These are phyloP conservation scores for Apiotrichum brassicae DNA, from an alignment of 1,284 basidiomycete genomes.

Conservation along the genomic window DNA sequence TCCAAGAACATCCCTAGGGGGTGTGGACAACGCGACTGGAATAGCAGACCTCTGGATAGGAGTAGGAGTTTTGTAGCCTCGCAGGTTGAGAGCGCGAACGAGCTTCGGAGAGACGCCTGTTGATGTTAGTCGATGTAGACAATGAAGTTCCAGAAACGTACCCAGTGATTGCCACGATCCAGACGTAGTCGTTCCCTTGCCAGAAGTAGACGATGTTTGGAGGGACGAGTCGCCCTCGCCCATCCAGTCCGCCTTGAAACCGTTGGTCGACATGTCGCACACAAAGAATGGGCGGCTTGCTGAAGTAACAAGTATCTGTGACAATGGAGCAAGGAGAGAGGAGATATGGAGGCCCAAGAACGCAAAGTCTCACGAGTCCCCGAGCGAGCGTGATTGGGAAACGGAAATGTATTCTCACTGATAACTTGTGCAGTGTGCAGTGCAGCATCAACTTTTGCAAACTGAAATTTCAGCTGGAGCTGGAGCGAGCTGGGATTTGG, in stretches of 20 bases:
- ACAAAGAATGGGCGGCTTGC: too few relatives aligned
- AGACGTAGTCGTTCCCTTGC: conserved; percentile 1
- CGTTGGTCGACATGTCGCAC: background rate
- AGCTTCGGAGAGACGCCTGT: conserved; percentile 76
- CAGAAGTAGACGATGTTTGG: background rate
- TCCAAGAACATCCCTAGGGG: conserved; percentile 89
- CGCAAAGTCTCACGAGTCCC: too few relatives aligned
- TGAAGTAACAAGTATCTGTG: too few relatives aligned
- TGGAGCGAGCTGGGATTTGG: too few relatives aligned
- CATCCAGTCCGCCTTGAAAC: conserved; percentile 14
- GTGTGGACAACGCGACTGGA: conserved; percentile 73
- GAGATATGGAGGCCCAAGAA: too few relatives aligned
- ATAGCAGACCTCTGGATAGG: conserved; percentile 92
- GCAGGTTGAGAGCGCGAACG: conserved; percentile 76
- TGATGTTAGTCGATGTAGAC: too few relatives aligned
- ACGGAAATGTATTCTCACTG: too few relatives aligned
- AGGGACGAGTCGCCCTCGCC: background rate
- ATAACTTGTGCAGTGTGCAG: too few relatives aligned
- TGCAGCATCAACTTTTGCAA: too few relatives aligned
- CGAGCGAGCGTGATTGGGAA: too few relatives aligned
- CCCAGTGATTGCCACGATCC: conserved; percentile 33
- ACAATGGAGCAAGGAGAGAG: too few relatives aligned
- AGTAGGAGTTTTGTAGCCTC: conserved; percentile 91
- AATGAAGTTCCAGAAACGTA: conserved; percentile 17
- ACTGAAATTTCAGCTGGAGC: too few relatives aligned